Conservation (phyloP, 2,329 filamentous ascomycete genomes). For the Hymenoscyphus occultus region DNA sequence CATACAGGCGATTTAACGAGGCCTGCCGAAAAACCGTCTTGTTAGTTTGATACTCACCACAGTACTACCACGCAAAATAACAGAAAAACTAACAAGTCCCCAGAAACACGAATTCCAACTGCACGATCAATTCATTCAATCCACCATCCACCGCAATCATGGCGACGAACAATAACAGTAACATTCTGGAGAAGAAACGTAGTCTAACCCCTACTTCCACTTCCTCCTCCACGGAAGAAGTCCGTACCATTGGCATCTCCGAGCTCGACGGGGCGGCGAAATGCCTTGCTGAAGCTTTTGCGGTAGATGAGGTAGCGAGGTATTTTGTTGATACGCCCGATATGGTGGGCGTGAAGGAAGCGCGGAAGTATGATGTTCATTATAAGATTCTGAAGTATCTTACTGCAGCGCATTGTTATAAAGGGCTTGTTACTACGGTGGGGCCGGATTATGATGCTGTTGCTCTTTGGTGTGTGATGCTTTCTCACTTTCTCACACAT, state of each 20-base stretch:
- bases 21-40: slow-evolving; percentile 34
- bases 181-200: slow-evolving; percentile 34
- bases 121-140: background rate
- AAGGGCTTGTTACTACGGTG: slow-evolving; percentile 70
- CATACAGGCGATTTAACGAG: slow-evolving; percentile 49
- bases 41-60: slow-evolving; percentile 23
- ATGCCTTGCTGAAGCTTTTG: slow-evolving; percentile 75
- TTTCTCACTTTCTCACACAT: background rate
- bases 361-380: slow-evolving; percentile 74
- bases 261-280: slow-evolving; percentile 70
- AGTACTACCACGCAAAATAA: no score
- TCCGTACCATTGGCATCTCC: slow-evolving; percentile 61
- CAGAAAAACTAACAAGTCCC: slow-evolving; percentile 12
- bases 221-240: slow-evolving; percentile 45
- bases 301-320: slow-evolving; percentile 67
- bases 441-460: slow-evolving; percentile 75
- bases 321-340: slow-evolving; percentile 75
- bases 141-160: slow-evolving; percentile 30
- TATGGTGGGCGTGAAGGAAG: slow-evolving; percentile 57
- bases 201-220: slow-evolving; percentile 24
- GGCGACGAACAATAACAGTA: slow-evolving; percentile 40
- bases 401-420: slow-evolving; percentile 70
- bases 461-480: slow-evolving; percentile 64
- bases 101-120: slow-evolving; percentile 20
- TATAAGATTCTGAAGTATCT: slow-evolving; percentile 75